Evolutionary conservation across 1,284 basidiomycete species (phyloP).

Genomic region (Leccinum subspadiceum): DNA sequence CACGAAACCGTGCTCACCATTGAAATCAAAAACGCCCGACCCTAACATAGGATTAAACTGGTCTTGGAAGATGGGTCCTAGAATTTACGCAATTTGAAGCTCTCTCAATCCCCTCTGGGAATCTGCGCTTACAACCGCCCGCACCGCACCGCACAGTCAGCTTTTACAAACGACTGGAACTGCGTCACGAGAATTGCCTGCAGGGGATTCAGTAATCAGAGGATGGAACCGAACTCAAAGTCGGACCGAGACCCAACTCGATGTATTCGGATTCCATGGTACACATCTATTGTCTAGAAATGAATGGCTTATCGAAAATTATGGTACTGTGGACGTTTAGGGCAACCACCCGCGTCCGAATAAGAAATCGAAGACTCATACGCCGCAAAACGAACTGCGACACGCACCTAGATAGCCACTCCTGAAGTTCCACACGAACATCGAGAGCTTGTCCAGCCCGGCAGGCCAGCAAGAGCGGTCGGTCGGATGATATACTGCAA

Average conservation of each 20-base stretch:
- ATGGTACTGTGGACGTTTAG: background rate
- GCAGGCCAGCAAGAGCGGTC: conserved; percentile 33
- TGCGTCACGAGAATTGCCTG: conserved; percentile 37
- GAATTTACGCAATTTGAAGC: background rate
- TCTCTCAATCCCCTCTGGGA: background rate
- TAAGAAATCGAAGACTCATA: background rate
- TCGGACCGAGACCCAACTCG: conserved; percentile 22
- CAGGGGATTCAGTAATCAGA: background rate
- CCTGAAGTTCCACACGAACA: conserved; percentile 27
- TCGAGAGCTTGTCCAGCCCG: conserved; percentile 31
- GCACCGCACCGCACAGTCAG: conserved; percentile 15
- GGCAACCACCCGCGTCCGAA: background rate
- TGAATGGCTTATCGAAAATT: background rate
- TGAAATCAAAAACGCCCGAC: conserved; percentile 59
- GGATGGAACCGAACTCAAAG: background rate
- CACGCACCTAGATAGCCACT: conserved; percentile 33
- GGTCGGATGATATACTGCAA: conserved; percentile 32
- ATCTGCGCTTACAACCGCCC: background rate
- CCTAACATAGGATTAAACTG: conserved; percentile 44
- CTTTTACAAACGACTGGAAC: conserved; percentile 45
- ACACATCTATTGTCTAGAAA: conserved; percentile 18
- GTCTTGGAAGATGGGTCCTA: conserved; percentile 4
- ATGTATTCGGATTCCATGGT: conserved; percentile 43
- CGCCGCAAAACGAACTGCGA: background rate
- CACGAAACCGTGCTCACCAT: conserved; percentile 38